Percentiles rank a stretch among this genome's conserved stretches.
phyloP scores from a whole-genome alignment of 306 rosid species.

The Trichosanthes truncata region DNA sequence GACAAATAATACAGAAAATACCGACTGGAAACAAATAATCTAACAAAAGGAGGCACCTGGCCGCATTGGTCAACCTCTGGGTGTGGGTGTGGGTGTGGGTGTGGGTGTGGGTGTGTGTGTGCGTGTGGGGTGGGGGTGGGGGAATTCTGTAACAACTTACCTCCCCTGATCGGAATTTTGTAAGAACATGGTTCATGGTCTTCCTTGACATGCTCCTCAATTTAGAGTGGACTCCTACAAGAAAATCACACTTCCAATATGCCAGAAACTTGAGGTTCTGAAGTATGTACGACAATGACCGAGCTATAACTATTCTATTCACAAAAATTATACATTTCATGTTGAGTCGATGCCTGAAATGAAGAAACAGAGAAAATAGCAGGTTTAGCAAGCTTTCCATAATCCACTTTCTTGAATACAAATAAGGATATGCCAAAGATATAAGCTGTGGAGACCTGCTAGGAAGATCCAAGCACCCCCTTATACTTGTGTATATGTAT shows the following conservation, averaged over 20 bases:
- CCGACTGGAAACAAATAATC: neutral
- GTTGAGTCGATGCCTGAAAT: slow-evolving; percentile 53
- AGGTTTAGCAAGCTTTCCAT: slow-evolving; percentile 3
- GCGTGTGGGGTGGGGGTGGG: neutral
- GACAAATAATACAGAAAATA: neutral
- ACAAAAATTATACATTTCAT: slow-evolving; percentile 91
- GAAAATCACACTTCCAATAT: slow-evolving; percentile 67
- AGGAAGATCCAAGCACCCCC: neutral
- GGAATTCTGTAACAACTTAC: slow-evolving; percentile 15
- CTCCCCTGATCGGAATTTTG: slow-evolving; percentile 83
- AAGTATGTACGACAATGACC: slow-evolving; percentile 67
- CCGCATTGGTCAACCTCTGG: neutral
- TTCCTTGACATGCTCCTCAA: slow-evolving; percentile 69
- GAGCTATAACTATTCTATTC: slow-evolving; percentile 77
- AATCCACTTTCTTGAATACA: neutral
- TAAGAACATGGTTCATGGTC: slow-evolving; percentile 51
- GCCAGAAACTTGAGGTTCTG: slow-evolving; percentile 47
- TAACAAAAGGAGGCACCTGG: neutral
- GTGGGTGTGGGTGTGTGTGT: neutral
- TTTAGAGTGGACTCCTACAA: slow-evolving; percentile 77
- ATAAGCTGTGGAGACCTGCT: neutral
- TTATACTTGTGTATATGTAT: neutral
- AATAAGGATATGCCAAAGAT: neutral
- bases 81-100: neutral
- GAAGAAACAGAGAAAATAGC: slow-evolving; percentile 4